phyloP scores from a whole-genome alignment of 2,329 filamentous ascomycete species.

The Aureobasidium sp. region DNA sequence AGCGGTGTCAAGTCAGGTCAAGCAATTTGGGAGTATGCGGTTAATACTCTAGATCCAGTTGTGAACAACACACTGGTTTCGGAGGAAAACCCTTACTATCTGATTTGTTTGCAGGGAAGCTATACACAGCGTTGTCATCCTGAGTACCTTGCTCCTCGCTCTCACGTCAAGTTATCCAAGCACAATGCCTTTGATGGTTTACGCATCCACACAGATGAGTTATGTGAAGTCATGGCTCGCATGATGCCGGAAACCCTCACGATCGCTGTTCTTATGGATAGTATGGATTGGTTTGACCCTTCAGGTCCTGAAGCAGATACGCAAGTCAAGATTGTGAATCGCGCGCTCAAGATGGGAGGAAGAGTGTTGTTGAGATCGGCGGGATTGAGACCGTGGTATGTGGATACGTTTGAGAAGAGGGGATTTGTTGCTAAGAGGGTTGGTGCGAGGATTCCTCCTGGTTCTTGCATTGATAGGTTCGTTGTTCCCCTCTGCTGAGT shows the following conservation, averaged over 20 bases:
- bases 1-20: conserved; percentile 49
- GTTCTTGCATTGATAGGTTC: conserved; percentile 81
- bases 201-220: conserved; percentile 83
- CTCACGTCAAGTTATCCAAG: conserved; percentile 63
- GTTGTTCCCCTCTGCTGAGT: too few species aligned
- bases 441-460: conserved; percentile 60
- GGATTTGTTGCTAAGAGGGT: conserved; percentile 70
- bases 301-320: conserved; percentile 47
- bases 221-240: conserved; percentile 79
- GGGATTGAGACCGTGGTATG: conserved; percentile 80
- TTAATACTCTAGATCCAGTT: conserved; percentile 86
- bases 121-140: conserved; percentile 71
- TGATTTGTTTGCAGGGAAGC: conserved; percentile 63
- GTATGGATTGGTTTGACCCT: conserved; percentile 93
- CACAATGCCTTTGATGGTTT: conserved; percentile 67
- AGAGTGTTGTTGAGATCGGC: conserved; percentile 74
- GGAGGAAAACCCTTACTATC: conserved; percentile 88
- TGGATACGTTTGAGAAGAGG: conserved; percentile 64
- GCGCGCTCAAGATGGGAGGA: conserved; percentile 68
- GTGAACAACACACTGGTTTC: conserved; percentile 74
- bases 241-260: conserved; percentile 76
- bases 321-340: conserved; percentile 74
- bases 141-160: conserved; percentile 66
- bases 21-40: conserved; percentile 90
- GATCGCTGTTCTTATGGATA: conserved; percentile 90